phyloP scores from a whole-genome alignment of 345 rosid species.

The Brassica incana region DNA sequence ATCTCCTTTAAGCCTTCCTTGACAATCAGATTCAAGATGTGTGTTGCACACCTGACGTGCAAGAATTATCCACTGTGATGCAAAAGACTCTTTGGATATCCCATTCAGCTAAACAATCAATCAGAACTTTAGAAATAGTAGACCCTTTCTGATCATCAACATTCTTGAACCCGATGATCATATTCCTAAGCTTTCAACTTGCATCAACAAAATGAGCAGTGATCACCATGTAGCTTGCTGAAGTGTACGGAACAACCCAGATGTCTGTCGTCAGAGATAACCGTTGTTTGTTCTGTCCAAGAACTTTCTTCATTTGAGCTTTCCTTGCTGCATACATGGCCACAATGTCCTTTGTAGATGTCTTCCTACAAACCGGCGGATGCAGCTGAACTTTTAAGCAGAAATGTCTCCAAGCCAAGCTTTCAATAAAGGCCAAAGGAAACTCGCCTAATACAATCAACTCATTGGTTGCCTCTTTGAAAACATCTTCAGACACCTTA shows the following conservation, averaged over 20 bases:
- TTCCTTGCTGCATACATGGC: background rate
- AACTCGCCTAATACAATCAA: background rate
- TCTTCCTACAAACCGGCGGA: background rate
- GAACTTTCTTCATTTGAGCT: background rate
- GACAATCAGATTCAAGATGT: background rate
- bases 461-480: background rate
- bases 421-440: background rate
- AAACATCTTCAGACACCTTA: background rate
- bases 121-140: background rate
- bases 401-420: background rate
- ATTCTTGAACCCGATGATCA: too few relatives aligned
- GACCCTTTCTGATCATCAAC: background rate
- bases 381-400: background rate
- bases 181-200: too few relatives aligned
- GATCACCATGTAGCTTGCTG: background rate
- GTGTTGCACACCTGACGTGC: background rate
- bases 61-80: background rate
- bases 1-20: background rate
- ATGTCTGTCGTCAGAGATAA: background rate
- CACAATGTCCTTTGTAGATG: background rate
- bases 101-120: background rate
- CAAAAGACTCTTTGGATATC: background rate
- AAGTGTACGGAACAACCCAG: background rate
- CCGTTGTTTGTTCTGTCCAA: background rate
- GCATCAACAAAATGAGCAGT: too few relatives aligned